Base-by-base conservation (phyloP, 441 rosid genomes). In the Adansonia rubrostipa region DNA sequence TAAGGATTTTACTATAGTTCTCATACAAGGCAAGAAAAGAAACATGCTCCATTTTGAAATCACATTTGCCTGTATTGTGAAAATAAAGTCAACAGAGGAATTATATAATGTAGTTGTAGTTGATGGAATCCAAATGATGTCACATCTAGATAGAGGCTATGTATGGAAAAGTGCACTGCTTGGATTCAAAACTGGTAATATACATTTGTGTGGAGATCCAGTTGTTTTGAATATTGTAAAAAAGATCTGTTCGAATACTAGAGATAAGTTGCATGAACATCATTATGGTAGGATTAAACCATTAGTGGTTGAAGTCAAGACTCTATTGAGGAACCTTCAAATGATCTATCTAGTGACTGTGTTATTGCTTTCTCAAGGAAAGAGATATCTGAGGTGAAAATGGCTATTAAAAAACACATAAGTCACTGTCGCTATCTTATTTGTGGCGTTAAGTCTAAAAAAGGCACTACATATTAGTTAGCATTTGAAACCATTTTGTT, bases 121-220 rank as follows among this genome's bases (percentile, higher is more conserved):
- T 50, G 97, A 95, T 86, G 98, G 93, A 77, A 95, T 92, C 79
- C 99, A 92, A 81, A 91, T 93, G 99, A 90, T 93, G 93, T 83
- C 92, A 0, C 96, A 95, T 65, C 75, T 84, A 14, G 84, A 71
- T 63, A 85, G 99, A 89, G 98, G 99, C 79, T 88, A 87, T 76
- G 99, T 95, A 61, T 95, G 99, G 98, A 92, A 97, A 0, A 80
- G 97, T 74, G 96, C 99, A 57, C 74, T 95, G 82, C 96, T 93
- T 72, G 98, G 99, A 50, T 80, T 93, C 82, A 93, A 85, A 89
- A 96, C 97, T 0, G 99, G 93, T 74, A 98, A 95, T 85, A 91
- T 95, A 87, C 99, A 95, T 89, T 77, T 95, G 36, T 93, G 99
- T 57, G 99, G 99, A 62, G 97, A 96, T 86, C 98, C 97, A 8